Conservation (phyloP, 2,329 filamentous ascomycete species). For the Annulohypoxylon truncatum region DNA sequence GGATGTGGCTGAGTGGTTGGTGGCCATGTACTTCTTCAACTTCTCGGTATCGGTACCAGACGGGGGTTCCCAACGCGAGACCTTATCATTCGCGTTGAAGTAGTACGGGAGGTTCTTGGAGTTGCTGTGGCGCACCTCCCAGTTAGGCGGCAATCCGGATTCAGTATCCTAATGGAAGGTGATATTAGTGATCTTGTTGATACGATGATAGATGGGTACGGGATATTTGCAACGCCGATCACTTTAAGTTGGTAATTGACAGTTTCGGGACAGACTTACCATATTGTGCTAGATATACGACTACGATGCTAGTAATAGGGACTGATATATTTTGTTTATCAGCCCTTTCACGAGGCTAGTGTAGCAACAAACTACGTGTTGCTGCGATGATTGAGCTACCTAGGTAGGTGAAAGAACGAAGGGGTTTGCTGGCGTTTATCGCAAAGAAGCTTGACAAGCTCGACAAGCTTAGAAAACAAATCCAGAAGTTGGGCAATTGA, state of each 20-base stretch:
- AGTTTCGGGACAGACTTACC: slow-evolving; percentile 22
- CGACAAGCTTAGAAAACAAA: background rate
- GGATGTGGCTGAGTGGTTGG: slow-evolving; percentile 76
- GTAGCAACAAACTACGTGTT: slow-evolving; percentile 11
- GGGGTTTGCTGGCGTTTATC: slow-evolving; percentile 6
- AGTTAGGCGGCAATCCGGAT: slow-evolving; percentile 83
- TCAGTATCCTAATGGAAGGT: slow-evolving; percentile 63
- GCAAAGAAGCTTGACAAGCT: background rate
- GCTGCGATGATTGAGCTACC: background rate
- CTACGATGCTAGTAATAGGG: slow-evolving; percentile 11
- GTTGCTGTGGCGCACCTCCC: slow-evolving; percentile 98
- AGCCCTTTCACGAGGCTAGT: background rate
- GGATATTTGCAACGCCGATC: background rate
- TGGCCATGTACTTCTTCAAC: slow-evolving; percentile 93
- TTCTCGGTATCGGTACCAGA: slow-evolving; percentile 88
- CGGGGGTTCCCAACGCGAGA: slow-evolving; percentile 96
- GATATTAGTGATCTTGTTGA: slow-evolving; percentile 9
- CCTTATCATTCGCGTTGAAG: slow-evolving; percentile 88
- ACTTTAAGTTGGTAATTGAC: background rate
- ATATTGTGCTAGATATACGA: slow-evolving; percentile 22
- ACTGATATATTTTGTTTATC: slow-evolving; percentile 16
- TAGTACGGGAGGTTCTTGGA: slow-evolving; percentile 99
- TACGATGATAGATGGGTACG: background rate
- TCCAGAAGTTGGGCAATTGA: background rate
- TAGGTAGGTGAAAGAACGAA: slow-evolving; percentile 9